A percentile compares a stretch with the other conserved stretches of the same genome.
Evolutionary conservation across 495 filamentous ascomycete species (phyloP).

Genomic region (Xylaria flabelliformis): DNA sequence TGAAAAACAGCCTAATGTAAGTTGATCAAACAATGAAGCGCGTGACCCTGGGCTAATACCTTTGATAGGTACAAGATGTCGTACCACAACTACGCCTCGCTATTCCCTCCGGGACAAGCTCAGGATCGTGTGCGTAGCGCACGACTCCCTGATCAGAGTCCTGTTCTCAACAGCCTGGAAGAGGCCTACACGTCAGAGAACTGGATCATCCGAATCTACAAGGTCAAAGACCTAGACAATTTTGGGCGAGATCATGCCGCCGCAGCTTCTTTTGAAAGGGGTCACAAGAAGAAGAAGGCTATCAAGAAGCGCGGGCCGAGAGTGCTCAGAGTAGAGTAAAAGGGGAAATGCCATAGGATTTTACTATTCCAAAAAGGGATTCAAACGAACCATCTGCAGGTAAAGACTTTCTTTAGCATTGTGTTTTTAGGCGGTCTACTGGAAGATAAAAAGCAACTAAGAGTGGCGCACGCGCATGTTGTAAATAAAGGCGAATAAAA

Average conservation of each 20-base stretch:
- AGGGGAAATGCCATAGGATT: not conserved
- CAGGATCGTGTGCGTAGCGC: slow-evolving; percentile 86
- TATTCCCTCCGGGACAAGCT: slow-evolving; percentile 93
- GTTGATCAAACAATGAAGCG: slow-evolving; percentile 36
- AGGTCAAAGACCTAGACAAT: slow-evolving; percentile 98
- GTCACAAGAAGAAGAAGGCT: slow-evolving; percentile 91
- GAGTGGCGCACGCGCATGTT: slow-evolving; percentile 17
- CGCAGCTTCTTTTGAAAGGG: slow-evolving; percentile 87
- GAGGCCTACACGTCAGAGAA: slow-evolving; percentile 99
- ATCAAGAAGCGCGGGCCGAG: slow-evolving; percentile 79
- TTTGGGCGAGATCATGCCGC: slow-evolving; percentile 86
- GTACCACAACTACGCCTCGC: slow-evolving; percentile 93
- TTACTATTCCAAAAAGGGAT: not conserved
- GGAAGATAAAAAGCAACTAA: slow-evolving; percentile 25
- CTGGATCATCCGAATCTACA: slow-evolving; percentile 99
- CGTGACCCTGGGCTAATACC: slow-evolving; percentile 45
- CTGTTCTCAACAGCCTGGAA: slow-evolving; percentile 85
- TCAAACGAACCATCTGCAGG: not conserved
- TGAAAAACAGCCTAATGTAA: slow-evolving; percentile 99
- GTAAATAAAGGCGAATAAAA: slow-evolving; percentile 27
- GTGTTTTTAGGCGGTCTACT: slow-evolving; percentile 19
- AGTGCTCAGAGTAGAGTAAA: slow-evolving; percentile 82
- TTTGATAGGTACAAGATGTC: slow-evolving; percentile 97
- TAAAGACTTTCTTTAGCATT: not conserved
- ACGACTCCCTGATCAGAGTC: slow-evolving; percentile 82